Evolutionary conservation across 495 filamentous ascomycete species (phyloP), one percentile per base, ranked within the genome.

Genomic region (Lepidopterella palustris): DNA sequence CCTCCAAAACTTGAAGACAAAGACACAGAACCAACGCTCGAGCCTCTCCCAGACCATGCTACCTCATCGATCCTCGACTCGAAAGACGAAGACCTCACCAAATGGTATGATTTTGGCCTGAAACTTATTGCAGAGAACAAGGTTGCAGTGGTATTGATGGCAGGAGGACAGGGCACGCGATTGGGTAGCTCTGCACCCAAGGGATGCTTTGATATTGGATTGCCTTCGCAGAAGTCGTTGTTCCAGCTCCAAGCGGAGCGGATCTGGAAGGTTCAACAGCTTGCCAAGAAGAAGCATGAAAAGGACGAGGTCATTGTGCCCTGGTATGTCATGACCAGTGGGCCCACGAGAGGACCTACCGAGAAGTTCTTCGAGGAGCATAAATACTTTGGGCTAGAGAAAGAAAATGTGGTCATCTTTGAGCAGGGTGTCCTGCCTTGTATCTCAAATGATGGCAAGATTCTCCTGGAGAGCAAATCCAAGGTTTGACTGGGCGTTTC

Each of bases 291-390:
- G 77, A 78, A 82, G 59, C 79, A 84, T 51, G 81, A 81, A 18
- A 84, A 83, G 59, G 72, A 77, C 24, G 66, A 70, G 63, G 86
- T 88, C 28, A 81, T 86, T 6, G 85, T 99, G 28, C 95, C 93
- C 5, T 99, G 93, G 93, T 99, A 97, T 76, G 87, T 99, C 69
- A 99, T 99, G 93, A 99, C 93, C 60, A 95, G 90, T 66, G 93
- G 93, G 9, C 95, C 93, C n/a, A 99, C 93, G 11, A 82, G 92
- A 64, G 82, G 83, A 55, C 88, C 91, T 9, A 99, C 93, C 6
- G 89, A 96, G 80, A 80, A 86, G 55, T 99, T 91, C 78, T 99
- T 99, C 73, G 77, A 87, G 73, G 77, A 95, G 71, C 78, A 97
- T 75, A 81, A 82, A 25, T 97, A 90, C 74, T 99, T 99, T 70